A percentile compares a stretch with the other conserved stretches of the same genome.
phyloP scores from a whole-genome alignment of 306 rosid species.

The Medicago ruthenica region DNA sequence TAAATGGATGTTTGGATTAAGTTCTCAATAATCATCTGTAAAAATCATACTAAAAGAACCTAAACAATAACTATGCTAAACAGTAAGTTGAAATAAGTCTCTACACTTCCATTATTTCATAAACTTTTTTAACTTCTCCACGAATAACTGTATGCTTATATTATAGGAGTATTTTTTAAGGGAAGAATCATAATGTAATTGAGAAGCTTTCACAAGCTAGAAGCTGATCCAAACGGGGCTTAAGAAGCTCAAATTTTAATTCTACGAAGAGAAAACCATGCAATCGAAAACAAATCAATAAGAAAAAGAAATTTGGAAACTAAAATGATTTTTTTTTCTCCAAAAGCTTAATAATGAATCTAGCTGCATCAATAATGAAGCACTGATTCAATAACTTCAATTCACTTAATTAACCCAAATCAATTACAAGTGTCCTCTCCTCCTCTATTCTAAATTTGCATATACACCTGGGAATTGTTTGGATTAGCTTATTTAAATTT shows the following conservation, averaged over 20 bases:
- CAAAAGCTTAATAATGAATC: conserved; percentile 1
- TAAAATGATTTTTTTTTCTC: not conserved
- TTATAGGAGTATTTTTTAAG: not conserved
- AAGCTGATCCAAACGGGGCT: not conserved
- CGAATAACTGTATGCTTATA: not conserved
- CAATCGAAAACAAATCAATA: not conserved
- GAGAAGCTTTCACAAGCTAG: not conserved
- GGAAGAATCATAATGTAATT: not conserved
- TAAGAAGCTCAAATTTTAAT: not conserved
- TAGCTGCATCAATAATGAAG: conserved; percentile 6
- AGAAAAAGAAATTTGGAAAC: conserved; percentile 10
- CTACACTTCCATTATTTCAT: not conserved
- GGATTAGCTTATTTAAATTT: too few relatives aligned
- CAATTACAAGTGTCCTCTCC: not conserved
- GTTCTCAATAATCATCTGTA: not conserved
- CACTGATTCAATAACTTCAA: conserved; percentile 11
- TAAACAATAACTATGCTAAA: not conserved
- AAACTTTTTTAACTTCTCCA: not conserved
- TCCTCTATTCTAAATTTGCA: not conserved
- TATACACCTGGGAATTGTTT: too few relatives aligned
- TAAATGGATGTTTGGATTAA: not conserved
- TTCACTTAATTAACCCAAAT: not conserved
- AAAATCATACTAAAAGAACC: not conserved
- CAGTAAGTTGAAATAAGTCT: not conserved
- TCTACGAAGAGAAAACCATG: conserved; percentile 15